Evolutionary conservation across 345 rosid species (phyloP).

Genomic region (Melaleuca quinquenervia): DNA sequence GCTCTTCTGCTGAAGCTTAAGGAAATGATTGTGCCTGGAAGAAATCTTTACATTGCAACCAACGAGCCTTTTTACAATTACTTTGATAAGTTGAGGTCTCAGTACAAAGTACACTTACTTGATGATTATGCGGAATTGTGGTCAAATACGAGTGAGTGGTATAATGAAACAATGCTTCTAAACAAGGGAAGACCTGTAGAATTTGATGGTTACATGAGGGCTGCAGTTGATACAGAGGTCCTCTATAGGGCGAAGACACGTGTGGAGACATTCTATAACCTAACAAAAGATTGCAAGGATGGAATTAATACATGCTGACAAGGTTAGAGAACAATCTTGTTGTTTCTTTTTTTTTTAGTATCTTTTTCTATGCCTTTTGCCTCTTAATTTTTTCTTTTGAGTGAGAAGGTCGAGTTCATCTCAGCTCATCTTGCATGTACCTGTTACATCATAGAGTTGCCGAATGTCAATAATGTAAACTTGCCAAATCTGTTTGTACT

Average conservation of each 20-base stretch:
- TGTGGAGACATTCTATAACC: conserved; percentile 82
- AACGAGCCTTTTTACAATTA: conserved; percentile 85
- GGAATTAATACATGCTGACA: conserved; percentile 80
- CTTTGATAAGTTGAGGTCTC: conserved; percentile 92
- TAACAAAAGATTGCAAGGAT: conserved; percentile 84
- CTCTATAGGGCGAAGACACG: conserved; percentile 65
- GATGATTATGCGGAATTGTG: conserved; percentile 78
- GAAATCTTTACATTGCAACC: conserved; percentile 76
- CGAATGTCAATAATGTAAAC: neutral
- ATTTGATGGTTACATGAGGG: conserved; percentile 97
- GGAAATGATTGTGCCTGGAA: conserved; percentile 55
- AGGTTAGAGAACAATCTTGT: conserved; percentile 7
- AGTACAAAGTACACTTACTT: conserved; percentile 72
- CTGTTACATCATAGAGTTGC: neutral
- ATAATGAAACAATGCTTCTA: conserved; percentile 64
- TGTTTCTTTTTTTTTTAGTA: neutral
- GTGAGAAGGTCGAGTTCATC: neutral
- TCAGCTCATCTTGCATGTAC: neutral
- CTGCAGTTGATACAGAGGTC: conserved; percentile 90
- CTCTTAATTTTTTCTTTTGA: neutral
- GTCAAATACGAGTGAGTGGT: conserved; percentile 92
- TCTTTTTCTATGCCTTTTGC: neutral
- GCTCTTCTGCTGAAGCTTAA: conserved; percentile 52
- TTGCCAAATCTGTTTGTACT: neutral
- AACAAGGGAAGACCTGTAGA: conserved; percentile 70